A percentile compares a stretch with the other conserved stretches of the same genome.
Evolutionary conservation across 768 basidiomycete genomes (phyloP).

Genomic region (Gloeostereum incarnatum): DNA sequence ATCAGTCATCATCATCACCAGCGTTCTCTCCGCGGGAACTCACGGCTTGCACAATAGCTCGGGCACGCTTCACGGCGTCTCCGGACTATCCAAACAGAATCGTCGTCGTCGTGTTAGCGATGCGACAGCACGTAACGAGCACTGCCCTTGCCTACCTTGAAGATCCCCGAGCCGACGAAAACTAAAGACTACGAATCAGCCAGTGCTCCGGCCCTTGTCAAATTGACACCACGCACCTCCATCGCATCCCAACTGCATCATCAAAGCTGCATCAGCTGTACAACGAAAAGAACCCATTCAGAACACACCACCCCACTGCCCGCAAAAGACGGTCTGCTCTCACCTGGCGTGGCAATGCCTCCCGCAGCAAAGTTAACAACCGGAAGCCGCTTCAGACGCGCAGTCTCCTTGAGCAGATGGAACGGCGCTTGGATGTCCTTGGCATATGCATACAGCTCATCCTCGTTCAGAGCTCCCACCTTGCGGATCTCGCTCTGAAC

Average conservation of each 20-base stretch:
- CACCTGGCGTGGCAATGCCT: background rate
- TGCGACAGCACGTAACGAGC: background rate
- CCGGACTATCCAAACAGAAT: constrained; percentile 48
- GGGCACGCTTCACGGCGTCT: constrained; percentile 88
- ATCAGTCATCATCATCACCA: constrained; percentile 4
- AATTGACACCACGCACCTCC: constrained; percentile 52
- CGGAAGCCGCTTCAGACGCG: constrained; percentile 85
- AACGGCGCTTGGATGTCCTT: constrained; percentile 91
- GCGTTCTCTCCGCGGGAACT: constrained; percentile 10
- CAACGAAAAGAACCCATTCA: constrained; percentile 6
- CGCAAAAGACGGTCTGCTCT: constrained; percentile 2
- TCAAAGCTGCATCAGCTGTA: constrained; percentile 87
- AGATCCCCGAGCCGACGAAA: constrained; percentile 97
- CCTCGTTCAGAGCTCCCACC: constrained; percentile 84
- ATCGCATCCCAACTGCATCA: constrained; percentile 98
- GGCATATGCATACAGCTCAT: constrained; percentile 89
- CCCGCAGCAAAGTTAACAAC: constrained; percentile 83
- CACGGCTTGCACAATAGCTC: constrained; percentile 94
- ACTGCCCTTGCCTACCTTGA: constrained; percentile 51
- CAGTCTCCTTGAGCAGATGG: constrained; percentile 93
- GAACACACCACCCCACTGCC: no score
- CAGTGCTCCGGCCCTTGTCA: constrained; percentile 4
- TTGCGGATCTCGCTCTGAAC: constrained; percentile 80
- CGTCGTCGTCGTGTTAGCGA: background rate
- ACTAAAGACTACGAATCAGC: constrained; percentile 34